A percentile compares a stretch with the other conserved stretches of the same genome.
phyloP scores from a whole-genome alignment of 306 rosid genomes.

The Prunus salicina region DNA sequence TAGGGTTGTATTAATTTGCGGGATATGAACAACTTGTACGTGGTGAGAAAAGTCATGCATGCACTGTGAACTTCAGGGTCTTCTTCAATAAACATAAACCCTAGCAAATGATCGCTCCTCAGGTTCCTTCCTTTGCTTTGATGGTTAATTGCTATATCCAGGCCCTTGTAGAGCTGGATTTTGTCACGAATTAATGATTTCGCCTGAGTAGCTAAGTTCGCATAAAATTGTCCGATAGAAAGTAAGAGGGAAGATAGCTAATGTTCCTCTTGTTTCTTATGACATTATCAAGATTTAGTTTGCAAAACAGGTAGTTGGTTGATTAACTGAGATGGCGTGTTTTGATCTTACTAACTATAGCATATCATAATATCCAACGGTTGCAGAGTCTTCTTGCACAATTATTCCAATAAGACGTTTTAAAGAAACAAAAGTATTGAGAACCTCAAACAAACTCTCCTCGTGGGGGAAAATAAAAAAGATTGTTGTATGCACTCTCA shows the following conservation, averaged over 20 bases:
- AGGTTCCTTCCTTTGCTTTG: not conserved
- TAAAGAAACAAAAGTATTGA: no score
- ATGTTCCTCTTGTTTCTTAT: no score
- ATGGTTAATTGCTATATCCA: constrained; percentile 30
- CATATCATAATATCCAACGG: no score
- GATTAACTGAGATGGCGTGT: no score
- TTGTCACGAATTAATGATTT: constrained; percentile 40
- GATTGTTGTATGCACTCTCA: no score
- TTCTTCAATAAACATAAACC: constrained; percentile 15
- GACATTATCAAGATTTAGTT: no score
- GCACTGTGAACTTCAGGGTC: constrained; percentile 16
- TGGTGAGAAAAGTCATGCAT: constrained; percentile 10
- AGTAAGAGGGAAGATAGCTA: constrained; percentile 19
- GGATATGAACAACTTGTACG: not conserved
- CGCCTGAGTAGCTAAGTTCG: constrained; percentile 21
- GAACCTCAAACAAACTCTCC: no score
- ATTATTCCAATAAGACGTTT: no score
- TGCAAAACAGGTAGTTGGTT: no score
- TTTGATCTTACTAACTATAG: no score
- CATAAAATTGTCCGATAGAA: constrained; percentile 24
- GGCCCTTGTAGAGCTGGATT: constrained; percentile 32
- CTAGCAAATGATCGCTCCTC: constrained; percentile 33
- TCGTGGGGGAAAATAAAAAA: no score
- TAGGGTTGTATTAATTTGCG: not conserved
- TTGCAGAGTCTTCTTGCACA: no score